Evolutionary conservation across 2,329 filamentous ascomycete genomes (phyloP).

Genomic region (Fusarium nodosum): DNA sequence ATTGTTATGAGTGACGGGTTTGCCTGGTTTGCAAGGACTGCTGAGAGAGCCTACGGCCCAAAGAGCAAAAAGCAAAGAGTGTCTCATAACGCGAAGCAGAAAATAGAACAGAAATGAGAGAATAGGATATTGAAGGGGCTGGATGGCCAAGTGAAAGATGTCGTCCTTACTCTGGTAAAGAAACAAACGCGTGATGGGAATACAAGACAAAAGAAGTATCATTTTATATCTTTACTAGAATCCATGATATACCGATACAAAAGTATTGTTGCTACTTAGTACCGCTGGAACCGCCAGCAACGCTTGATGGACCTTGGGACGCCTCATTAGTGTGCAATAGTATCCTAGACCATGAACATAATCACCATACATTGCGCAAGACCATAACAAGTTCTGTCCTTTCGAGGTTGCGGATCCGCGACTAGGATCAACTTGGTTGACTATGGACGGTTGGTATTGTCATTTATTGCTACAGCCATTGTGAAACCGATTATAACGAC

Average conservation of each 20-base stretch:
- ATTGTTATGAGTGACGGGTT: not conserved
- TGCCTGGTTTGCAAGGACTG: not conserved
- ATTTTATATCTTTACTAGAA: not conserved
- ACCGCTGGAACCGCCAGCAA: not conserved
- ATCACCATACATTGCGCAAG: not conserved
- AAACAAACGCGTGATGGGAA: not conserved
- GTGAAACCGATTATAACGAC: not conserved
- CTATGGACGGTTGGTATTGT: no score
- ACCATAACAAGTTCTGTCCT: not conserved
- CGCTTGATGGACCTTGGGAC: not conserved
- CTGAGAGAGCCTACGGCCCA: conserved; percentile 7
- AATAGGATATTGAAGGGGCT: not conserved
- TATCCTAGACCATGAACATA: not conserved
- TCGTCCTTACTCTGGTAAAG: not conserved
- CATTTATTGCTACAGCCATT: not conserved
- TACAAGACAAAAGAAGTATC: not conserved
- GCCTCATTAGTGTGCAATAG: not conserved
- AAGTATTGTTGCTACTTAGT: not conserved
- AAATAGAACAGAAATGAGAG: accelerated
- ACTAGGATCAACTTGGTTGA: not conserved
- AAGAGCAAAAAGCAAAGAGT: conserved; percentile 11
- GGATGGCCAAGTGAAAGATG: no score
- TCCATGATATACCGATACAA: not conserved
- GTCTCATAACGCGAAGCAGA: conserved; percentile 4
- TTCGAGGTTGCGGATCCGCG: not conserved